Conservation (phyloP, 169 alveolate species). For the Cryptosporidium parvum region DNA sequence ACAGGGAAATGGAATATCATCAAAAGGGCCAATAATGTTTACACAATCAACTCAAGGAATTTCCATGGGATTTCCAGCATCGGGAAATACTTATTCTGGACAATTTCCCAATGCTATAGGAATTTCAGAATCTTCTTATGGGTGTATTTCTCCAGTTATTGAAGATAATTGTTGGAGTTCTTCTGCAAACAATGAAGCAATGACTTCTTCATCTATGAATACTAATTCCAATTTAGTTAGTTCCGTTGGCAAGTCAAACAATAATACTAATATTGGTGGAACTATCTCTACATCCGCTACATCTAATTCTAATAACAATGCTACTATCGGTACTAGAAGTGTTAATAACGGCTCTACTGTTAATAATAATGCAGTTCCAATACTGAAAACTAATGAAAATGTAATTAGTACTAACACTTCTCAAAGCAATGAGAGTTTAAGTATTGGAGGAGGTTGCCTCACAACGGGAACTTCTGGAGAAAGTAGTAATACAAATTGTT, state of each 20-base stretch:
- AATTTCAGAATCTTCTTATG: constrained; percentile 15
- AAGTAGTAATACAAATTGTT: too few relatives aligned
- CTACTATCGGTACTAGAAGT: background rate
- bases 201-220: background rate
- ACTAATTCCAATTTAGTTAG: background rate
- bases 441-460: background rate
- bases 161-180: constrained; percentile 22
- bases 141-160: constrained; percentile 22
- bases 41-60: background rate
- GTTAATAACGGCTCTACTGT: background rate
- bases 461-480: background rate
- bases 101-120: constrained; percentile 1
- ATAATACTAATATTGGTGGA: background rate
- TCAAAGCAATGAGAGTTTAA: background rate
- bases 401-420: background rate
- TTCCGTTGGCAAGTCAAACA: background rate
- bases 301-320: background rate
- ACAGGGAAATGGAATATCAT: background rate
- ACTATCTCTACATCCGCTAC: background rate
- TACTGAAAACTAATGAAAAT: background rate
- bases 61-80: background rate
- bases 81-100: constrained; percentile 9
- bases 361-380: background rate
- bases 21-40: background rate
- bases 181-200: background rate